Conservation (phyloP, 768 basidiomycete genomes). For the Clavaria fumosa region DNA sequence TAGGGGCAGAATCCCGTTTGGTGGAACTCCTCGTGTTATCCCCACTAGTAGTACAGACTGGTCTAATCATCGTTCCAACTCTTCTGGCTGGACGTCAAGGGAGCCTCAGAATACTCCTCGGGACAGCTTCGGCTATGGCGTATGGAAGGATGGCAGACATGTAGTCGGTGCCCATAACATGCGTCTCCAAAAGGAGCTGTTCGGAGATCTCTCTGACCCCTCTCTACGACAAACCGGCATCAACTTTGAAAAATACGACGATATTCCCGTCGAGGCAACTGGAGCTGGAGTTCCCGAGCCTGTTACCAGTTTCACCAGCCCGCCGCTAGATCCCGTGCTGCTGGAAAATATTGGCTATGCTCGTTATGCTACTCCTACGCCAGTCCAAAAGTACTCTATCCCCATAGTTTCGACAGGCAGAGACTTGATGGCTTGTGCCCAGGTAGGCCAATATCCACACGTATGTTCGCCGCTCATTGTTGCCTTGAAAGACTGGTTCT, state of each 20-base stretch:
- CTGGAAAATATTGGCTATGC: slow-evolving; percentile 90
- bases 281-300: slow-evolving; percentile 96
- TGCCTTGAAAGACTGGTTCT: slow-evolving; percentile 79
- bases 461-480: slow-evolving; percentile 3
- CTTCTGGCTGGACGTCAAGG: slow-evolving; percentile 23
- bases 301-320: slow-evolving; percentile 68
- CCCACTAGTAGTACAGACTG: slow-evolving; percentile 26
- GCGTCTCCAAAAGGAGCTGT: slow-evolving; percentile 92
- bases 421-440: slow-evolving; percentile 92
- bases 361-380: slow-evolving; percentile 90
- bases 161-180: slow-evolving; percentile 68
- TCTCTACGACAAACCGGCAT: slow-evolving; percentile 91
- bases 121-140: slow-evolving; percentile 47
- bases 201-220: slow-evolving; percentile 74
- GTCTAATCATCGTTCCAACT: slow-evolving; percentile 22
- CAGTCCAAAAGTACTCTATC: slow-evolving; percentile 99
- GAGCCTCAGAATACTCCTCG: slow-evolving; percentile 30
- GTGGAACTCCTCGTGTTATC: slow-evolving; percentile 24
- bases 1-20: slow-evolving; percentile 26
- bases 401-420: slow-evolving; percentile 87
- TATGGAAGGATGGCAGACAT: slow-evolving; percentile 85
- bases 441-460: slow-evolving; percentile 39
- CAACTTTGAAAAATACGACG: slow-evolving; percentile 99
- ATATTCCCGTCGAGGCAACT: slow-evolving; percentile 98
- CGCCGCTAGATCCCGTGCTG: slow-evolving; percentile 84